Percentiles rank a stretch among this genome's conserved stretches.
Conservation (phyloP, 2,329 filamentous ascomycete species). For the Talaromyces sp. region DNA sequence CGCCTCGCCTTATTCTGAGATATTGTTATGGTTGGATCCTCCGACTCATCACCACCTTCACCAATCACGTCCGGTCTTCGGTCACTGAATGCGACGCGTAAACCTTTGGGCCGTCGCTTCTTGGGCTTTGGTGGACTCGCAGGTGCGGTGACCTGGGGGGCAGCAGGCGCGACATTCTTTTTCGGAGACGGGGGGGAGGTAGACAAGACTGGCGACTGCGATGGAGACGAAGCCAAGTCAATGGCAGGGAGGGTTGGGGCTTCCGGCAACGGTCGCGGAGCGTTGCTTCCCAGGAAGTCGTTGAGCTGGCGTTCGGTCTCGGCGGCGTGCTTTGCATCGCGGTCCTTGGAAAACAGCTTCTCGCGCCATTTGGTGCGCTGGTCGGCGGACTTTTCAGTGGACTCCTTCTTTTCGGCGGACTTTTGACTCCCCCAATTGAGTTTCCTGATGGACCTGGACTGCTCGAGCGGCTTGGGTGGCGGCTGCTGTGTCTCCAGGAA, state of each 20-base stretch:
- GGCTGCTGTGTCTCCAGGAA: constrained; percentile 26
- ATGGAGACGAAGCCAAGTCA: background rate
- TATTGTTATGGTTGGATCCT: constrained; percentile 66
- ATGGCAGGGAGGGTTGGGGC: constrained; percentile 13
- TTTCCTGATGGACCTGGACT: constrained; percentile 8
- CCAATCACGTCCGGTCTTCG: constrained; percentile 76
- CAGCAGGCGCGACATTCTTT: constrained; percentile 13
- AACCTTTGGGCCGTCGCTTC: constrained; percentile 54
- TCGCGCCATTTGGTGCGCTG: constrained; percentile 42
- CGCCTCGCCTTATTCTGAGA: constrained; percentile 42
- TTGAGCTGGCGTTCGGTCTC: constrained; percentile 45
- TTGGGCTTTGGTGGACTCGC: constrained; percentile 22
- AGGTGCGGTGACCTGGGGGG: background rate
- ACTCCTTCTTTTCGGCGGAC: background rate
- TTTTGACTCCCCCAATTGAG: constrained; percentile 11
- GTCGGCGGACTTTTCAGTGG: background rate
- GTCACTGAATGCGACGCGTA: constrained; percentile 69
- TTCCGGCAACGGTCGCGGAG: constrained; percentile 22
- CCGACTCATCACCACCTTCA: constrained; percentile 82
- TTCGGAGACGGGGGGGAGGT: constrained; percentile 15
- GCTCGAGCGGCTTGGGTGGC: constrained; percentile 24
- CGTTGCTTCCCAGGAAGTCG: constrained; percentile 54
- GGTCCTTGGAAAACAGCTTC: constrained; percentile 44
- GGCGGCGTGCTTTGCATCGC: constrained; percentile 21
- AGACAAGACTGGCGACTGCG: constrained; percentile 26